A percentile compares a stretch with the other conserved stretches of the same genome.
Evolutionary conservation across 495 filamentous ascomycete genomes (phyloP).

Genomic region (Emericellopsis terricola): DNA sequence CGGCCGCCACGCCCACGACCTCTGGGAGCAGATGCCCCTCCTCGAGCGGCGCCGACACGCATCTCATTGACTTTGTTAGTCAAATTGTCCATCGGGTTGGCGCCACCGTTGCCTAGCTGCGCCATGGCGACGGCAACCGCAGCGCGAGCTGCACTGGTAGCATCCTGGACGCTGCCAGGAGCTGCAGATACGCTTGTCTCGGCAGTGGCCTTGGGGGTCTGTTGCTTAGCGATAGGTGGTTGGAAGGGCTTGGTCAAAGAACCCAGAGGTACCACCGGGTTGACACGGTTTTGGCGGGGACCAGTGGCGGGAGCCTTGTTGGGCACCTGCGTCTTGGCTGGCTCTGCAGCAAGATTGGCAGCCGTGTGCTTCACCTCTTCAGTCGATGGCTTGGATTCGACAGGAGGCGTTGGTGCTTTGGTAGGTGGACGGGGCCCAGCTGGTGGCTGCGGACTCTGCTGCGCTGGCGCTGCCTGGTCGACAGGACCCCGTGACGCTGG

Average conservation of each 20-base stretch:
- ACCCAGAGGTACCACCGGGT: constrained; percentile 45
- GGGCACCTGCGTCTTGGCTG: constrained; percentile 13
- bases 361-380: constrained; percentile 33
- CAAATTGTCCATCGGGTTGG: constrained; percentile 49
- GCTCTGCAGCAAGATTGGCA: constrained; percentile 17
- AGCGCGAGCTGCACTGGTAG: constrained; percentile 65
- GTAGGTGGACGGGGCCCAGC: constrained; percentile 13
- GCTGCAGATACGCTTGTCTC: constrained; percentile 13
- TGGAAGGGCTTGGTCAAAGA: constrained; percentile 32
- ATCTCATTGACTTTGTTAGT: constrained; percentile 78
- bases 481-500: constrained; percentile 36
- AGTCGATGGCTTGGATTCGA: constrained; percentile 48
- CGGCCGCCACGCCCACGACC: constrained; percentile 39
- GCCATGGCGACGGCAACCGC: constrained; percentile 86
- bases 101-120: constrained; percentile 39
- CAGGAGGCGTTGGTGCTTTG: constrained; percentile 28
- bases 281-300: constrained; percentile 36
- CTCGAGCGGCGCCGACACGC: constrained; percentile 40
- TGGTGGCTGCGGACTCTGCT: no score
- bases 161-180: constrained; percentile 36
- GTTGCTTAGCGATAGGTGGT: neutral
- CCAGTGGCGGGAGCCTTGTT: constrained; percentile 36
- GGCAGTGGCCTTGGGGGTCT: constrained; percentile 13
- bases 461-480: no score
- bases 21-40: constrained; percentile 20